These are phyloP conservation scores for Cercis canadensis DNA, from an alignment of 306 rosid species.

Conservation along the genomic window DNA sequence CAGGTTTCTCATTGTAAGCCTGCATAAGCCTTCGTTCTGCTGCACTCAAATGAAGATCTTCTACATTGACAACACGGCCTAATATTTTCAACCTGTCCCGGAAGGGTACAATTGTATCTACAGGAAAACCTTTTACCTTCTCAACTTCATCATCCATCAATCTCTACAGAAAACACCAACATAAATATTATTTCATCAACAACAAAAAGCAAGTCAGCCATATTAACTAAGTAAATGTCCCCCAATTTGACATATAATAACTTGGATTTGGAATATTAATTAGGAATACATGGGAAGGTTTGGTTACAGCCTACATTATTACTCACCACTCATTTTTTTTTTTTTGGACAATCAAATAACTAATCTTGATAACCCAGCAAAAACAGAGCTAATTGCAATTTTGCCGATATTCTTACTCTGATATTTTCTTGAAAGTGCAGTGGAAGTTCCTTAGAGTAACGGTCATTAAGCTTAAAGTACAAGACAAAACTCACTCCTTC, in stretches of 20 bases:
- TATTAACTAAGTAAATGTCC: slow-evolving; percentile 17
- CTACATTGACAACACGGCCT: slow-evolving; percentile 86
- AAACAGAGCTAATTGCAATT: too few relatives aligned
- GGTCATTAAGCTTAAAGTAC: slow-evolving; percentile 90
- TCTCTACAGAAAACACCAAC: slow-evolving; percentile 53
- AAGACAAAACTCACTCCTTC: slow-evolving; percentile 92
- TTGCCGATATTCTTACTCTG: slow-evolving; percentile 56
- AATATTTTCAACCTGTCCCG: slow-evolving; percentile 93
- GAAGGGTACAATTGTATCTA: slow-evolving; percentile 71
- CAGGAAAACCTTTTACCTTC: slow-evolving; percentile 89
- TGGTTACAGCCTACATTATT: not conserved
- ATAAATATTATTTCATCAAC: slow-evolving; percentile 26
- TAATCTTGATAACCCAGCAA: too few relatives aligned
- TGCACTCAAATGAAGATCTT: slow-evolving; percentile 84
- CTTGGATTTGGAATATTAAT: not conserved
- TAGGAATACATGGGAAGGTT: slow-evolving; percentile 5
- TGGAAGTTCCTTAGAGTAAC: slow-evolving; percentile 83
- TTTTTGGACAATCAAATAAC: too few relatives aligned
- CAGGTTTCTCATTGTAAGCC: slow-evolving; percentile 99
- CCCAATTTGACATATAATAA: slow-evolving; percentile 26
- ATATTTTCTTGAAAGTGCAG: slow-evolving; percentile 78
- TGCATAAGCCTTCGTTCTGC: slow-evolving; percentile 92
- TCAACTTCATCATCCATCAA: slow-evolving; percentile 91
- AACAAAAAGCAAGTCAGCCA: slow-evolving; percentile 15
- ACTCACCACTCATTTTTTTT: too few relatives aligned